phyloP scores from a whole-genome alignment of 495 filamentous ascomycete species.

The Clohesyomyces aquaticus region DNA sequence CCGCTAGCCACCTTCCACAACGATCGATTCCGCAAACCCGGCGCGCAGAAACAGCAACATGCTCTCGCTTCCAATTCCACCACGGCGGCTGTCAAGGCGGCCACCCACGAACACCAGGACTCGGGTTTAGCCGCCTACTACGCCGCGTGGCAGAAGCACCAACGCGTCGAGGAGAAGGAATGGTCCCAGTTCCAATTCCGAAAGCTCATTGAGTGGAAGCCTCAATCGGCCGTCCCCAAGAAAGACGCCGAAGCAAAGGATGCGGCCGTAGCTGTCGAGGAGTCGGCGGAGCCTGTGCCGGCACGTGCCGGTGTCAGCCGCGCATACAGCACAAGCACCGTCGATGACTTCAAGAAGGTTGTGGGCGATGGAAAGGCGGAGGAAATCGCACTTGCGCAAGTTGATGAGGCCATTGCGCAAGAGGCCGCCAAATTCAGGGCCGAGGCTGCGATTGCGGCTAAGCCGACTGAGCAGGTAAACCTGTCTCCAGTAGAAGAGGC shows the following conservation, averaged over 20 bases:
- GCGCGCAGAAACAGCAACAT: conserved; percentile 66
- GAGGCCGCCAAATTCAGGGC: conserved; percentile 54
- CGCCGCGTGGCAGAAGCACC: conserved; percentile 79
- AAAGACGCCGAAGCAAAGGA: conserved; percentile 55
- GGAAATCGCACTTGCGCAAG: conserved; percentile 59
- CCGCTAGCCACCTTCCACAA: conserved; percentile 55
- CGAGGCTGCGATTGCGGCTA: conserved; percentile 42
- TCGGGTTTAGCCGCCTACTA: conserved; percentile 77
- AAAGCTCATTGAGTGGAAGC: conserved; percentile 85
- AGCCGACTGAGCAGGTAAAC: conserved; percentile 41
- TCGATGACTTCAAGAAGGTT: conserved; percentile 64
- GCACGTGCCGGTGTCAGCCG: conserved; percentile 51
- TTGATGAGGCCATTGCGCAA: conserved; percentile 67
- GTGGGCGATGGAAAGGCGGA: conserved; percentile 55
- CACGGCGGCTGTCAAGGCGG: conserved; percentile 53
- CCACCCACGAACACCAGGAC: conserved; percentile 35
- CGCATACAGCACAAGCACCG: conserved; percentile 54
- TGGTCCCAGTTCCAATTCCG: conserved; percentile 91
- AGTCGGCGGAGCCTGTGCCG: conserved; percentile 52
- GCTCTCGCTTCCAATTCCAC: conserved; percentile 64
- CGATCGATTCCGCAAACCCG: conserved; percentile 60
- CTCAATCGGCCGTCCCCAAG: conserved; percentile 55
- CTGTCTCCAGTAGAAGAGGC: conserved; percentile 44
- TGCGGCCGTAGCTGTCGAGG: conserved; percentile 52
- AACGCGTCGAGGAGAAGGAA: conserved; percentile 73